A percentile compares a stretch with the other conserved stretches of the same genome.
phyloP scores from a whole-genome alignment of 352 stramenopile genomes.

The Phytophthora hibernalis region DNA sequence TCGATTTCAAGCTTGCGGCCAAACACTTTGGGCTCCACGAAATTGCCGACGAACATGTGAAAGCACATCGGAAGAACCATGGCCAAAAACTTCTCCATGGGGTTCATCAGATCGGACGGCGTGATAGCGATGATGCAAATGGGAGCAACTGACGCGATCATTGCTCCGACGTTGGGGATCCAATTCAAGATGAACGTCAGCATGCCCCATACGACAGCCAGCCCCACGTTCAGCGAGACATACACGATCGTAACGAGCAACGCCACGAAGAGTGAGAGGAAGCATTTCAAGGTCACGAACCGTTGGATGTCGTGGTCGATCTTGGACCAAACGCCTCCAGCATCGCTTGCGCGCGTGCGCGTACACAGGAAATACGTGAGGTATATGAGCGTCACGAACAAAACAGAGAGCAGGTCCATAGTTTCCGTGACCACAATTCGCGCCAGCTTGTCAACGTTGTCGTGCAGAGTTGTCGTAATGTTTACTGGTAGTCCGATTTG shows the following conservation, averaged over 20 bases:
- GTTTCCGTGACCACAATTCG: constrained; percentile 86
- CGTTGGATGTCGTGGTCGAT: constrained; percentile 91
- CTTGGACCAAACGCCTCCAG: constrained; percentile 88
- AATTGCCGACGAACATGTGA: constrained; percentile 91
- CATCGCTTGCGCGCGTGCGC: constrained; percentile 82
- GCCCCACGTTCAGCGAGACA: constrained; percentile 88
- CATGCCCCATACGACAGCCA: constrained; percentile 90
- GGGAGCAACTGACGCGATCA: constrained; percentile 85
- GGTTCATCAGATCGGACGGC: constrained; percentile 83
- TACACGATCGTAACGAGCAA: constrained; percentile 91
- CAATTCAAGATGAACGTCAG: constrained; percentile 91
- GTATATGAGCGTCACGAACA: constrained; percentile 92
- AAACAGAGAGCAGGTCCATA: constrained; percentile 91
- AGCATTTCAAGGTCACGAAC: constrained; percentile 91
- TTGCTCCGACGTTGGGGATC: constrained; percentile 90
- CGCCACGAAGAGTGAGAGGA: constrained; percentile 87
- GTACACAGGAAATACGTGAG: constrained; percentile 90
- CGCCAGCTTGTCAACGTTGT: constrained; percentile 91
- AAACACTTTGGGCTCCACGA: constrained; percentile 90
- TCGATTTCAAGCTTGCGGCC: constrained; percentile 89
- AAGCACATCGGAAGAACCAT: constrained; percentile 89
- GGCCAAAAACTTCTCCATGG: constrained; percentile 90
- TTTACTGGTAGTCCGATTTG: constrained; percentile 86
- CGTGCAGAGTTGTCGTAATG: constrained; percentile 90
- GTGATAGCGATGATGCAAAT: constrained; percentile 91